These are phyloP conservation scores for Panicum hallii DNA, from an alignment of 202 grass and related monocot species.

Conservation along the genomic window DNA sequence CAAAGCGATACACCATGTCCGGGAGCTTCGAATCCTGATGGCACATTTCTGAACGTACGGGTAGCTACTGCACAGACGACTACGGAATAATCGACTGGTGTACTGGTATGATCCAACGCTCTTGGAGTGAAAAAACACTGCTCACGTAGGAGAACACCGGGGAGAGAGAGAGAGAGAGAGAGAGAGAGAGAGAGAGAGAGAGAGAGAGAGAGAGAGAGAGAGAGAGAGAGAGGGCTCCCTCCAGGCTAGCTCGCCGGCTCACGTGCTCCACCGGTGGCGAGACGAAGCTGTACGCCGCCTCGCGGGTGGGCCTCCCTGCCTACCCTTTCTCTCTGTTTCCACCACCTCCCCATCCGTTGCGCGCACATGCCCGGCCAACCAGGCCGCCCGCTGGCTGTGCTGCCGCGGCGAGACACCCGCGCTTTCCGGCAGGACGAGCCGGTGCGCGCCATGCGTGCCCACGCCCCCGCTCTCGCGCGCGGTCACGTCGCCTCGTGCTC, in stretches of 20 bases:
- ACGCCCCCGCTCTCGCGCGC: neutral
- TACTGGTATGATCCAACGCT: neutral
- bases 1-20: neutral
- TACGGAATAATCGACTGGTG: too few species aligned
- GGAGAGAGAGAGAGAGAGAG: too few species aligned
- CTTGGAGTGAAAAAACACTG: slow-evolving; percentile 2
- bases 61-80: neutral
- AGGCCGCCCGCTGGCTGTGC: slow-evolving; percentile 2
- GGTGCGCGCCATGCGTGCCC: too few species aligned
- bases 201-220: neutral
- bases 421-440: slow-evolving; percentile 10
- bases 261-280: slow-evolving; percentile 54
- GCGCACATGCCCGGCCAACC: slow-evolving; percentile 41
- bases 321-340: slow-evolving; percentile 4
- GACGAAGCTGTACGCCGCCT: slow-evolving; percentile 44
- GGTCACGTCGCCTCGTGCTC: neutral
- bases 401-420: slow-evolving; percentile 22
- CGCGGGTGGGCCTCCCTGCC: slow-evolving; percentile 1
- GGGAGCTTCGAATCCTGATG: neutral
- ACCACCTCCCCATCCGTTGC: slow-evolving; percentile 33
- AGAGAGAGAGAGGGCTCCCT: neutral
- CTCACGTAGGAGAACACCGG: neutral
- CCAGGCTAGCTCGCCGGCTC: neutral
- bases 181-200: neutral
- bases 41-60: neutral